Evolutionary conservation across 2,329 filamentous ascomycete species (phyloP).

Genomic region (Colletotrichum cordylinicola): DNA sequence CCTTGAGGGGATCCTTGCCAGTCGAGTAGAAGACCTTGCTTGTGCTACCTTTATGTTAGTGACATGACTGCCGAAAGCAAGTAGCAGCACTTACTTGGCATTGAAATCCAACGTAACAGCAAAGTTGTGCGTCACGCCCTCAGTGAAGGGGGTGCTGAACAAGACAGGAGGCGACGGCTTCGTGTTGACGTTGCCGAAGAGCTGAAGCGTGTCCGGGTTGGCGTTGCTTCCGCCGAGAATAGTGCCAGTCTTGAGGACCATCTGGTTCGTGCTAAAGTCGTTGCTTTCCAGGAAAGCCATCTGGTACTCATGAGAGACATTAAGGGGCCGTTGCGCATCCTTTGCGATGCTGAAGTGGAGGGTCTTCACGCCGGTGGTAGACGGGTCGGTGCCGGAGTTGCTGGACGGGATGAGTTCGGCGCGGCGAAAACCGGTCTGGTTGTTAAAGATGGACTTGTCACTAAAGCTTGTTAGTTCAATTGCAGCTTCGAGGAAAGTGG

Average conservation of each 20-base stretch:
- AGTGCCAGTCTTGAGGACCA: slow-evolving; percentile 61
- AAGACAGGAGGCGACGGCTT: slow-evolving; percentile 42
- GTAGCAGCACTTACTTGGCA: slow-evolving; percentile 48
- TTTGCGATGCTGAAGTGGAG: slow-evolving; percentile 66
- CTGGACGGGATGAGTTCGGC: slow-evolving; percentile 59
- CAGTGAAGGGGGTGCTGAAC: slow-evolving; percentile 55
- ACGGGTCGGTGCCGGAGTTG: slow-evolving; percentile 55
- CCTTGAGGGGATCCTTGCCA: slow-evolving; percentile 46
- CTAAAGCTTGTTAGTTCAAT: slow-evolving; percentile 23
- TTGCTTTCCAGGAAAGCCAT: slow-evolving; percentile 55
- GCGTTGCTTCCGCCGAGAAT: slow-evolving; percentile 44
- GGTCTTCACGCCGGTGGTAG: slow-evolving; percentile 61
- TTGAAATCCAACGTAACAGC: slow-evolving; percentile 62
- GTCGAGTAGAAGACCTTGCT: slow-evolving; percentile 63
- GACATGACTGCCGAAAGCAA: not conserved
- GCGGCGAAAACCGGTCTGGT: slow-evolving; percentile 65
- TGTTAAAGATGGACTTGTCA: slow-evolving; percentile 65
- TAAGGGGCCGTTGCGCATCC: slow-evolving; percentile 56
- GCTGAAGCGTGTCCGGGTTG: slow-evolving; percentile 46
- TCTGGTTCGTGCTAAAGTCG: slow-evolving; percentile 55
- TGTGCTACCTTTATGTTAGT: slow-evolving; percentile 42
- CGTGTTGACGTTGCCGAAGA: slow-evolving; percentile 54
- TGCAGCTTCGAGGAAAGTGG: no score
- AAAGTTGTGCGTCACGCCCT: slow-evolving; percentile 66
- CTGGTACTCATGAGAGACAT: slow-evolving; percentile 67